Base-by-base conservation (phyloP, 176 grass and related monocot species). In the Oryza australiensis region DNA sequence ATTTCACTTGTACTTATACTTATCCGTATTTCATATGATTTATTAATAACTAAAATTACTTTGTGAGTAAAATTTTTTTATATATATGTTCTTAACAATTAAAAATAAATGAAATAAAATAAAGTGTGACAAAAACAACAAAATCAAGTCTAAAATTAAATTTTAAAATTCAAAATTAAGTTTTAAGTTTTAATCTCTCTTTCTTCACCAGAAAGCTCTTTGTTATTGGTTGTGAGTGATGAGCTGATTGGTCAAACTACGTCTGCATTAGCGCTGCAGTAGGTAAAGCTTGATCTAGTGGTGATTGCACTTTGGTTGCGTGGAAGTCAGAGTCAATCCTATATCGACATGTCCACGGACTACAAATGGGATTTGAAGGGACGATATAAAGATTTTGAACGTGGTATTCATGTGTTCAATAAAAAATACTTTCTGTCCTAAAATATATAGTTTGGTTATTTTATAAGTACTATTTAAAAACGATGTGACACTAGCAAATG, bases 261-360 rank as follows among this genome's bases (percentile, higher is more conserved):
- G 77, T 24, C 42, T 28, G 2, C 30, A 24, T 7, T 46, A 14
- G 9, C 59, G 59, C 23, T 3, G 62, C 38, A 48, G 4, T 20
- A 51, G 6, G 42, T 51, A n/a, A 79, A 68, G 42, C 64, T 51
- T 37, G 35, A 37, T 37, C 43, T 15, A 37, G 30, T 38, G 30
- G 65, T 38, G 63, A 45, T 30, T 43, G 64, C 42, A n/a, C 26
- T 46, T 22, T 32, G 27, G 18, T 34, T 67, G 12, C 26, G 40
- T 15, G 43, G 2, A 27, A 53, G 64, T 80, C 77, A 55, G 26
- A 55, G 77, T 80, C 43, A 53, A 80, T 37, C 64, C 20, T 49
- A 30, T 20, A 53, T 53, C 49, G 16, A 53, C 11, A 16, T 46
- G 27, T 49, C 63, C 34, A 24, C 4, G 27, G 9, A 79, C 30